Evolutionary conservation across 129 eudicot genomes (phyloP).

Genomic region (Flaveria sonorensis): DNA sequence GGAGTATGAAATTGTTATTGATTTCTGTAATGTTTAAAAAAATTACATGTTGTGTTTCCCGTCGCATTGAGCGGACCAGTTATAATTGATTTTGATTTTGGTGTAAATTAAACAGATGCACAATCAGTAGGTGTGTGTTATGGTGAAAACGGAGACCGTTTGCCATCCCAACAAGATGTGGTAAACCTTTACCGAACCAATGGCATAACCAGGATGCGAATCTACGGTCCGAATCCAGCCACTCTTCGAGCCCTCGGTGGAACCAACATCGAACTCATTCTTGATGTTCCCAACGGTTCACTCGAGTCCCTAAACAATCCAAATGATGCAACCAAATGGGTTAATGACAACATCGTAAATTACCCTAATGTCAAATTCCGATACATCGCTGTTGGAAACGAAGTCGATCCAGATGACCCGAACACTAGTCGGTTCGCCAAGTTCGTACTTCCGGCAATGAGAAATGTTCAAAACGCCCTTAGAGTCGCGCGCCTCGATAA

Average conservation of each 20-base stretch:
- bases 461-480: slow-evolving; percentile 28
- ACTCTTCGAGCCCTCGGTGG: slow-evolving; percentile 38
- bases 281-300: slow-evolving; percentile 46
- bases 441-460: slow-evolving; percentile 41
- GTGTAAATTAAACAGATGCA: slow-evolving; percentile 6
- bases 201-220: slow-evolving; percentile 47
- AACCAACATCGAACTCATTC: slow-evolving; percentile 45
- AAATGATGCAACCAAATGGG: slow-evolving; percentile 39
- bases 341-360: slow-evolving; percentile 31
- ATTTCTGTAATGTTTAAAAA: no score
- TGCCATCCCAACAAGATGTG: slow-evolving; percentile 37
- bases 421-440: not conserved
- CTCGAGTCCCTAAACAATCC: slow-evolving; percentile 37
- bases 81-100: not conserved
- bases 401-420: slow-evolving; percentile 17
- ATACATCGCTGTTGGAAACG: slow-evolving; percentile 52
- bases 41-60: no score
- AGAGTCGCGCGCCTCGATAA: slow-evolving; percentile 10
- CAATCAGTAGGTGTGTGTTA: slow-evolving; percentile 42
- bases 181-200: slow-evolving; percentile 37
- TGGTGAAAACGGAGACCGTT: slow-evolving; percentile 27
- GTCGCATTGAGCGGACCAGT: no score
- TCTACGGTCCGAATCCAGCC: slow-evolving; percentile 39
- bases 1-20: no score
- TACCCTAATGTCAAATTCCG: slow-evolving; percentile 42